Evolutionary conservation across 441 rosid species (phyloP), one percentile per base, ranked within the genome.

Genomic region (Dalechampia spathulata): DNA sequence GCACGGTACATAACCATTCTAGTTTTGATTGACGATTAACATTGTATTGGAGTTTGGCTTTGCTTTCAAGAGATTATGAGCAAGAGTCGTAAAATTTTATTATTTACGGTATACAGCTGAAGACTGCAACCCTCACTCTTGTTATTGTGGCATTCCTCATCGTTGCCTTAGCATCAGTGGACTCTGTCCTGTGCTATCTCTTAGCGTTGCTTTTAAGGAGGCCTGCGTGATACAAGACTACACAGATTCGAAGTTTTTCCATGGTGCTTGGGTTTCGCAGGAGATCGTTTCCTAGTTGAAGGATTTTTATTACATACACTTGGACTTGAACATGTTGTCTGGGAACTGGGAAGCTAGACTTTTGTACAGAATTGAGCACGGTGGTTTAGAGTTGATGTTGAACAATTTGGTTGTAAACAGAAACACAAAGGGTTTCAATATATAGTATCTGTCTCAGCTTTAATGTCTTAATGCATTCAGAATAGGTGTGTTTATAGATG

Each of bases 81-180:
- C 8, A 3, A 30, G 4, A 8, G 34, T n/a, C n/a, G n/a, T n/a
- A n/a, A n/a, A n/a, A 30, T 30, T 4, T 30, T 30, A 30, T 30
- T 30, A 30, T 30, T 8, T 30, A 30, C 8, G 8, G 34, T 30
- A 30, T 30, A 30, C 88, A 88, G 98, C 83, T 86, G 64, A 86
- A 73, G 83, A 92, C 99, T 2, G 88, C 97, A 3, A 76, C 74
- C 36, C 80, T 92, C 28, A 80, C 94, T 19, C 82, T 92, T 15
- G 70, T 78, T 67, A 82, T 88, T 6, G 94, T 83, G 41, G 96
- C 92, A 9, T 55, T 80, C 60, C 77, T 88, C 58, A 88, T 88
- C 48, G 85, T 89, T 19, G 87, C 82, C 2, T 73, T 88, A 8
- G 70, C 94, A 8, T 84, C 94, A 0, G 83, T 85, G 36, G 98